phyloP scores from a whole-genome alignment of 2,329 filamentous ascomycete species.

The Paramyrothecium roridum region DNA sequence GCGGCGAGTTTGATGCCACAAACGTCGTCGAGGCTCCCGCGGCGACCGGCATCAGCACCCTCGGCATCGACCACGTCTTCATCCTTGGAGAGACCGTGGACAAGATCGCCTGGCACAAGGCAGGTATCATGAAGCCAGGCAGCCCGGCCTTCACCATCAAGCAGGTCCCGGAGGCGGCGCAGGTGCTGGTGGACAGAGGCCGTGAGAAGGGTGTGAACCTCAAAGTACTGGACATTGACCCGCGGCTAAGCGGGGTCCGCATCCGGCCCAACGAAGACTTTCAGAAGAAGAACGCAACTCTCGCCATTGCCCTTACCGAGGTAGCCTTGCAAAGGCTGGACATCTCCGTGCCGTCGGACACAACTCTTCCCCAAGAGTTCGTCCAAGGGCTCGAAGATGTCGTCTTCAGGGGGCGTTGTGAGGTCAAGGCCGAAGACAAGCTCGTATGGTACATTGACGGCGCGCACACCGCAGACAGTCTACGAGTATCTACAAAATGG shows the following conservation, averaged over 20 bases:
- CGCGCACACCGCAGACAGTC: slow-evolving; percentile 88
- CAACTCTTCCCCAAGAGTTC: slow-evolving; percentile 59
- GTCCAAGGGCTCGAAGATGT: slow-evolving; percentile 71
- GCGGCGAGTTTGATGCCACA: slow-evolving; percentile 67
- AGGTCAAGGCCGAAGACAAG: slow-evolving; percentile 49
- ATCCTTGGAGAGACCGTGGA: slow-evolving; percentile 60
- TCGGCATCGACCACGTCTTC: slow-evolving; percentile 67
- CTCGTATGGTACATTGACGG: slow-evolving; percentile 89
- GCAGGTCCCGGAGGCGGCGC: slow-evolving; percentile 42
- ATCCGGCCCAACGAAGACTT: slow-evolving; percentile 53
- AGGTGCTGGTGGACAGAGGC: slow-evolving; percentile 49
- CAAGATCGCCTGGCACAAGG: slow-evolving; percentile 72
- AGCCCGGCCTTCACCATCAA: slow-evolving; percentile 55
- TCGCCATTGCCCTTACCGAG: slow-evolving; percentile 51
- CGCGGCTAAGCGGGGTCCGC: slow-evolving; percentile 40
- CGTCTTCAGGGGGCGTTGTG: slow-evolving; percentile 77
- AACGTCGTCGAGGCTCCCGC: slow-evolving; percentile 60
- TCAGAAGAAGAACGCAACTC: slow-evolving; percentile 56
- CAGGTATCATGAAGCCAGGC: slow-evolving; percentile 64
- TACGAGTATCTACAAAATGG: slow-evolving; percentile 78
- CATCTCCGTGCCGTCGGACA: slow-evolving; percentile 19
- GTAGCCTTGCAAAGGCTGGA: slow-evolving; percentile 43
- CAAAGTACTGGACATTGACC: slow-evolving; percentile 42
- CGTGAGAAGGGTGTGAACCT: slow-evolving; percentile 47
- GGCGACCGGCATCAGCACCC: slow-evolving; percentile 59